Evolutionary conservation across 176 grass and related monocot species (phyloP), one percentile per base, ranked within the genome.

Genomic region (Puya raimondii): DNA sequence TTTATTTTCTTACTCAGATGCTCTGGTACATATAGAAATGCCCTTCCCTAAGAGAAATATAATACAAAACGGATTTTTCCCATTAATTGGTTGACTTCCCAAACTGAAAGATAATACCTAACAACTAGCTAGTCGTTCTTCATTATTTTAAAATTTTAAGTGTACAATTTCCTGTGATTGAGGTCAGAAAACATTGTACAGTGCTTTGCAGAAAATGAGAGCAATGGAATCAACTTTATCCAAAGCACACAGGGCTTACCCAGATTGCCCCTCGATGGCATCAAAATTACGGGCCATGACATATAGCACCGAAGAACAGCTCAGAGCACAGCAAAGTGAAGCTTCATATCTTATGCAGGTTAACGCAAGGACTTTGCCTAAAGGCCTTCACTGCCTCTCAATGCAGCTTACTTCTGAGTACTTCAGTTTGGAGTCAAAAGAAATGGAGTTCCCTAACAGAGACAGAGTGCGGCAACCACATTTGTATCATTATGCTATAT

Each of bases 351-450:
- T 97, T 70, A 74, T 78, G 70, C 92, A 87, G 63, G 84, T 97
- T 70, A 77, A 83, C 49, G 76, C 79, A 23, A 87, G 86, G 67
- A 88, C 86, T 4, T 76, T 90, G 69, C 86, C 89, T 7, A 97
- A 92, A 80, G 84, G 86, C 64, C 86, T 92, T 87, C 89, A 92
- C 72, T 97, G 89, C 69, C 74, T 97, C 72, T 84, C 82, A 50
- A 82, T 97, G 89, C 69, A 18, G 15, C 93, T 92, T 72, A 92
- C 86, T 18, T 74, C 83, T 50, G 81, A 97, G 51, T 97, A 87
- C 52, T 92, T 97, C 51, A 57, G 17, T 0, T 65, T 92, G 65
- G 76, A 81, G 83, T 80, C 79, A 25, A 74, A 75, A 51, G 76
- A 87, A 57, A 76, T 22, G 4, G 68, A 82, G 27, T 75, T 92